A percentile compares a stretch with the other conserved stretches of the same genome.
These are phyloP conservation scores for Lecanicillium sp. DNA, from an alignment of 2,329 filamentous ascomycete species.

Conservation along the genomic window DNA sequence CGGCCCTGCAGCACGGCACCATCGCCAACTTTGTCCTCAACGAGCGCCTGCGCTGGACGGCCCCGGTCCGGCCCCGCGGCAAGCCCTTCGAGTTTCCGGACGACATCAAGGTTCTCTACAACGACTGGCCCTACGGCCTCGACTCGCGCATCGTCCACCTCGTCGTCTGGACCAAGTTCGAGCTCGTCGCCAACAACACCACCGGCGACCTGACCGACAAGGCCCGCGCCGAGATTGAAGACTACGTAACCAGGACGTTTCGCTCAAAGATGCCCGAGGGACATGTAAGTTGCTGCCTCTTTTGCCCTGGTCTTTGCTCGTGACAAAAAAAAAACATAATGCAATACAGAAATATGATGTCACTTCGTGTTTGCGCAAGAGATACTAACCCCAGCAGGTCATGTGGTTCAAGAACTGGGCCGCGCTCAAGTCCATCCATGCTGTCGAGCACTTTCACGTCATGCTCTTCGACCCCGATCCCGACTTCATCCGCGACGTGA, in stretches of 20 bases:
- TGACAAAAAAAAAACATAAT: no score
- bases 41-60: conserved; percentile 63
- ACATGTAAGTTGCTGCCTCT: conserved; percentile 39
- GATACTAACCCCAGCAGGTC: conserved; percentile 23
- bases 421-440: conserved; percentile 74
- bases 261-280: conserved; percentile 43
- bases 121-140: conserved; percentile 93
- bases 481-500: conserved; percentile 63
- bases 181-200: conserved; percentile 59
- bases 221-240: conserved; percentile 60
- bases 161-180: conserved; percentile 90
- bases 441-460: conserved; percentile 91
- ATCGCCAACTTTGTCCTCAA: conserved; percentile 71
- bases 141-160: conserved; percentile 73
- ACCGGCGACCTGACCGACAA: conserved; percentile 62
- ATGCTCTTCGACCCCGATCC: conserved; percentile 76
- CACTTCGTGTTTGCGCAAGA: neutral
- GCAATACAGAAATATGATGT: conserved; percentile 18
- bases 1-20: conserved; percentile 65
- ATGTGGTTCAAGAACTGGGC: conserved; percentile 66
- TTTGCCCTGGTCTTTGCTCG: conserved; percentile 2
- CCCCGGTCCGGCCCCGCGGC: conserved; percentile 30
- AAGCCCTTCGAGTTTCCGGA: conserved; percentile 39
- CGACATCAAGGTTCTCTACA: conserved; percentile 71
- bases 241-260: conserved; percentile 65